Evolutionary conservation across 768 basidiomycete genomes (phyloP).

Genomic region (Trametes maxima): DNA sequence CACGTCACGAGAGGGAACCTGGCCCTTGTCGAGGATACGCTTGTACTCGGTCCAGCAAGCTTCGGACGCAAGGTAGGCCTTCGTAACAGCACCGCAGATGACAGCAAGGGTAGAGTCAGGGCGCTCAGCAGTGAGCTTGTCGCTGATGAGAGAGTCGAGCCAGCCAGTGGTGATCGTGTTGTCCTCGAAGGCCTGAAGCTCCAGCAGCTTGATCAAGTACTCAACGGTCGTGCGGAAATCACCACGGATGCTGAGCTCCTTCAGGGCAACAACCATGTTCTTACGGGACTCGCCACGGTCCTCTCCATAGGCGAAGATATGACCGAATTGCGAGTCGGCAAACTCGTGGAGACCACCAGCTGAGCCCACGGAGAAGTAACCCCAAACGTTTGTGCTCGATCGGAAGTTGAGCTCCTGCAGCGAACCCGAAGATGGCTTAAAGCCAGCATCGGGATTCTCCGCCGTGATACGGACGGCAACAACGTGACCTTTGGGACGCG

Average conservation of each 20-base stretch:
- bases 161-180: constrained; percentile 99
- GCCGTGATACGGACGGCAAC: constrained; percentile 99
- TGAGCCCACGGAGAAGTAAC: constrained; percentile 96
- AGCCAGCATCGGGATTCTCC: constrained; percentile 99
- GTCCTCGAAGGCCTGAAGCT: constrained; percentile 93
- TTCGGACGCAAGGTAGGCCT: constrained; percentile 89
- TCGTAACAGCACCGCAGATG: constrained; percentile 94
- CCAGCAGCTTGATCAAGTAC: constrained; percentile 96
- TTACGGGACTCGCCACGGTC: constrained; percentile 94
- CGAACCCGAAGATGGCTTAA: constrained; percentile 97
- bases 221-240: constrained; percentile 99
- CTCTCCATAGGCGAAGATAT: constrained; percentile 98
- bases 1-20: constrained; percentile 92
- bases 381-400: constrained; percentile 99
- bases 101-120: constrained; percentile 93
- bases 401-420: constrained; percentile 99
- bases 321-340: constrained; percentile 98
- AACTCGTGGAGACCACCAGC: constrained; percentile 98
- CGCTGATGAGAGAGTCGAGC: constrained; percentile 96
- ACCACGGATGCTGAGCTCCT: constrained; percentile 97
- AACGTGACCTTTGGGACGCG: constrained; percentile 96
- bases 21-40: constrained; percentile 95
- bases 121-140: constrained; percentile 95
- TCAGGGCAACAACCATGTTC: constrained; percentile 99
- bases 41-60: constrained; percentile 93